Percentiles rank a stretch among this genome's conserved stretches.
These are phyloP conservation scores for Trichoderma gamsii DNA, from an alignment of 495 filamentous ascomycete species.

Conservation along the genomic window DNA sequence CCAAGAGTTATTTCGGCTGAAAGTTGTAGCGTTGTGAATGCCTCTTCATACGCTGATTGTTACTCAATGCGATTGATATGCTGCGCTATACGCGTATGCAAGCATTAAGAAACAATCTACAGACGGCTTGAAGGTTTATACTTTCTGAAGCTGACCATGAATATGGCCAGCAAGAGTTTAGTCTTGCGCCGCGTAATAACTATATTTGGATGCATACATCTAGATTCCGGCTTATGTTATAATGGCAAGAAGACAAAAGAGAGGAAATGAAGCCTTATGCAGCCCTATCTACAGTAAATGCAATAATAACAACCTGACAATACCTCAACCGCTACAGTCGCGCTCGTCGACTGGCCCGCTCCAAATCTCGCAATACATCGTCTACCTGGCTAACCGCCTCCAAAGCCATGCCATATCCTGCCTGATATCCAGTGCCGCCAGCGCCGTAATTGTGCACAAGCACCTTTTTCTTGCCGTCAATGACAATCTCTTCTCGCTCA, in stretches of 20 bases:
- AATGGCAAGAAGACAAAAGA: not conserved
- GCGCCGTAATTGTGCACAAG: conserved; percentile 80
- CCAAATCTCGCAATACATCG: conserved; percentile 34
- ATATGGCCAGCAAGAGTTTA: no score
- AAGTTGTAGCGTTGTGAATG: not conserved
- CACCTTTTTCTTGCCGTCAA: conserved; percentile 21
- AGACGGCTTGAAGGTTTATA: no score
- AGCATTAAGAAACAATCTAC: no score
- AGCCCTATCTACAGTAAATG: not conserved
- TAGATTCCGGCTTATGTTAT: not conserved
- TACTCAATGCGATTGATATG: not conserved
- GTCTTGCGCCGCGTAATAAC: no score
- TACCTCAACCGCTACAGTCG: not conserved
- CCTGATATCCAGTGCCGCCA: conserved; percentile 66
- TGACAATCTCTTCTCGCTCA: conserved; percentile 20
- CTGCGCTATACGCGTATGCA: not conserved
- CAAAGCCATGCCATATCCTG: conserved; percentile 59
- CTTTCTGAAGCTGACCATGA: no score
- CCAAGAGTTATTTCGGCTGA: not conserved
- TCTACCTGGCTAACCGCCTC: conserved; percentile 52
- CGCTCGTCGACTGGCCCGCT: not conserved
- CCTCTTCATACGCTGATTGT: not conserved
- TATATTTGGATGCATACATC: no score
- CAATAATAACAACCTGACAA: not conserved
- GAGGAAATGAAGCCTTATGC: not conserved